phyloP scores from a whole-genome alignment of 495 filamentous ascomycete genomes.

The Annulohypoxylon moriforme region DNA sequence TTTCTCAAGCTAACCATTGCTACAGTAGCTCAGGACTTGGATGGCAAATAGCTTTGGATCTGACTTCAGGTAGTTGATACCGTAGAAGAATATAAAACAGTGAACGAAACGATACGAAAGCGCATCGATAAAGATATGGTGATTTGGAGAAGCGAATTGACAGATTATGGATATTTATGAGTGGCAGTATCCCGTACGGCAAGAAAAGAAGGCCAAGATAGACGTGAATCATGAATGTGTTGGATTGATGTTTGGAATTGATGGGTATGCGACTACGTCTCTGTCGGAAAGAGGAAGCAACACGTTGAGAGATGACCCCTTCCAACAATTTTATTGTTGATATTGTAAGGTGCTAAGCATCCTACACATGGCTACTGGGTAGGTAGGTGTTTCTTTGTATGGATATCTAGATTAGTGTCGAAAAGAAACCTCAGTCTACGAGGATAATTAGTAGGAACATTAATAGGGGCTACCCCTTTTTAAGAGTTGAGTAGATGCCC shows the following conservation, averaged over 20 bases:
- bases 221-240: neutral
- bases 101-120: conserved; percentile 7
- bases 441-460: neutral
- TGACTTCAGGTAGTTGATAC: neutral
- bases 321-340: neutral
- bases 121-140: neutral
- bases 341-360: neutral
- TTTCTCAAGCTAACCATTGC: conserved; percentile 21
- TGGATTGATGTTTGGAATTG: neutral
- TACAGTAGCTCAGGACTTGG: neutral
- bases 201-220: neutral
- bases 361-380: neutral
- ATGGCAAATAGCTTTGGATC: neutral
- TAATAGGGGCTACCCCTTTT: no score
- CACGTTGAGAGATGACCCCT: no score
- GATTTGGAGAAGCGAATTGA: neutral
- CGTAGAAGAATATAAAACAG: neutral
- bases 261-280: neutral
- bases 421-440: neutral
- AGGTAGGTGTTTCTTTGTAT: neutral
- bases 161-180: neutral
- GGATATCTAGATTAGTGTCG: no score
- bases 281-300: neutral
- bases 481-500: no score
- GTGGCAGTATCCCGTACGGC: neutral